Base-by-base conservation (phyloP, 1,139 yeast species). In the Geotrichum carabidarum region DNA sequence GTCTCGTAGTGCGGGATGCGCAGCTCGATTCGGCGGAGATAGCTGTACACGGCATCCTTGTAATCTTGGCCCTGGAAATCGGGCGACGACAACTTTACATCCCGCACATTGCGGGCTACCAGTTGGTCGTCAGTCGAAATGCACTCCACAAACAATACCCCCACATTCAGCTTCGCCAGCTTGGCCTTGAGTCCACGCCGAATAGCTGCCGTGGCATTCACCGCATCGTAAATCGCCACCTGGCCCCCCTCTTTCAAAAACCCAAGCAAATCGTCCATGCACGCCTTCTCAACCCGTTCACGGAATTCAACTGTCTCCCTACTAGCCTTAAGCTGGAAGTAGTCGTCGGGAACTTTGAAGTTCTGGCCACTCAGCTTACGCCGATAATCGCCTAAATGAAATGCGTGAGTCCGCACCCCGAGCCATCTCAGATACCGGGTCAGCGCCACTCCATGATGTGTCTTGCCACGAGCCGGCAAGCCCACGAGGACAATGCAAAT, bases 211-310 rank as follows among this genome's bases (percentile, higher is more conserved):
- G 85, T 74, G 1, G 95, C 95, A 70, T 94, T 93, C 56, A 93
- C 88, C 0, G 98, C 99, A 70, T 93, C 99, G 68, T 89, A 93
- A 40, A 94, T 87, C 14, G 96, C 99, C 31, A 94, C 88, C 71
- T 93, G 99, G 11, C 96, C 97, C 11, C 72, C 71, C 38, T 81
- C 78, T 58, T 79, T 78, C 68, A 87, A 89, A 68, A 89, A 93
- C 43, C 75, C 74, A 55, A 79, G 69, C 68, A 93, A 82, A 67
- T 89, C 98, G 52, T 72, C 73, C 51, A 86, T 71, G 65, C 95
- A 88, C 47, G 81, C 79, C 51, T 79, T 76, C 37, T 84, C 77
- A 40, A 91, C 80, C 58, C 77, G 73, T 46, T 76, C 75, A 51
- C 96, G 80, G 57, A 84, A 73, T 48, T 73, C 76, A 22, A 74